A percentile compares a stretch with the other conserved stretches of the same genome.
Conservation (phyloP, 2,329 filamentous ascomycete genomes). For the Endoconidiophora polonica region DNA sequence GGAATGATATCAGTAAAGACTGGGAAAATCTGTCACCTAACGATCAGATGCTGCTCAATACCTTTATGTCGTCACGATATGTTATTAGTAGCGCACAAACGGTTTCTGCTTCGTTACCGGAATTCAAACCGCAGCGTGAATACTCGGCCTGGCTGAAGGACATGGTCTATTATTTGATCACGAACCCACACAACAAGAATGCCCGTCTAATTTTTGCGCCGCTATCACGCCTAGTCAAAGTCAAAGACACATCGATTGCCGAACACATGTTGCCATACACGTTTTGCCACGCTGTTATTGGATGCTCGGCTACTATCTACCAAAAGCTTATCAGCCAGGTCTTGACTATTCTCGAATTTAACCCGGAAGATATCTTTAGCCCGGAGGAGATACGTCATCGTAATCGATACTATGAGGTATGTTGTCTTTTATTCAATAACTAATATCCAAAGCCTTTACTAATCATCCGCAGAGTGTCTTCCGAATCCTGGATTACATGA, state of each 20-base stretch:
- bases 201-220: conserved; percentile 65
- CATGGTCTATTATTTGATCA: conserved; percentile 68
- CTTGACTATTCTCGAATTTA: conserved; percentile 52
- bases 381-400: conserved; percentile 50
- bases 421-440: conserved; percentile 15
- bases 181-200: conserved; percentile 57
- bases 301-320: conserved; percentile 18
- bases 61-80: conserved; percentile 77
- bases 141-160: conserved; percentile 70
- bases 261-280: conserved; percentile 82
- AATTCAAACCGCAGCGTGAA: conserved; percentile 16
- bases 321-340: conserved; percentile 39
- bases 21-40: conserved; percentile 66
- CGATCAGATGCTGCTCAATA: conserved; percentile 66
- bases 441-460: conserved; percentile 9
- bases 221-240: conserved; percentile 63
- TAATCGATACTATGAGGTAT: conserved; percentile 74
- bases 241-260: conserved; percentile 71
- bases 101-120: conserved; percentile 32
- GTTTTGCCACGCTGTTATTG: conserved; percentile 66
- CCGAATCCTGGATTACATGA: conserved; percentile 76
- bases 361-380: conserved; percentile 22
- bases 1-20: conserved; percentile 47
- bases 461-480: conserved; percentile 54
- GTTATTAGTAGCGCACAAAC: conserved; percentile 46